Evolutionary conservation across 352 stramenopile species (phyloP), one percentile per base, ranked within the genome.

Genomic region (Thalassiosira livingstoniorum): DNA sequence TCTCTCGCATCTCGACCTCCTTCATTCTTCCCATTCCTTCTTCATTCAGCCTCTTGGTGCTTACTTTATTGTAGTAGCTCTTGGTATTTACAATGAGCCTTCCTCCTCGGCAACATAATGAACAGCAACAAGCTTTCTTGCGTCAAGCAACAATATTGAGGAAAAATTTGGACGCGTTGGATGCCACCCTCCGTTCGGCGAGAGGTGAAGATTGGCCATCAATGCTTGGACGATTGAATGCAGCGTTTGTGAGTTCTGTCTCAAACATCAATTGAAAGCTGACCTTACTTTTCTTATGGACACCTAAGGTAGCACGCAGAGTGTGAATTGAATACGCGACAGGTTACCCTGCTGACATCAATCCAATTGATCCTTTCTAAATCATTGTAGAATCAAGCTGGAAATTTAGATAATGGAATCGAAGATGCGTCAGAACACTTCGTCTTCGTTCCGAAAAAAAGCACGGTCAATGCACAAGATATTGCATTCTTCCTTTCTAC

Each of bases 401-500:
- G 68, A 0, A 92, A 84, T 76, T 69, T 94, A 61, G 88, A 94
- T 78, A 66, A 82, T 39, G 89, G 78, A 42, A 92, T 94, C 55
- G 87, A 92, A 72, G 90, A 94, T 75, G 85, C 78, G 3, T 84
- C 89, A 58, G 88, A 94, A 69, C 90, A 94, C 72, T 93, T 93
- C 72, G 87, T 92, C 0, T 94, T 92, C 65, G 69, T 92, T 58
- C 90, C 90, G 2, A 85, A 86, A 75, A 86, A 91, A 71, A 75
- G 71, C 57, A 91, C 86, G n/a, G 77, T 86, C 5, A 94, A 94
- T 78, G 51, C 90, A 39, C 88, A 93, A 61, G 90, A 94, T 78
- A 88, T 94, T 55, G 86, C 90, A 13, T 92, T 93, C 74, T 94
- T 94, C 77, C 53, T 94, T 34, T 93, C 88, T 0, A 92, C 88